Percentiles rank a stretch among this genome's conserved stretches.
Evolutionary conservation across 2,329 filamentous ascomycete genomes (phyloP).

Genomic region (Parafenestella ontariensis): DNA sequence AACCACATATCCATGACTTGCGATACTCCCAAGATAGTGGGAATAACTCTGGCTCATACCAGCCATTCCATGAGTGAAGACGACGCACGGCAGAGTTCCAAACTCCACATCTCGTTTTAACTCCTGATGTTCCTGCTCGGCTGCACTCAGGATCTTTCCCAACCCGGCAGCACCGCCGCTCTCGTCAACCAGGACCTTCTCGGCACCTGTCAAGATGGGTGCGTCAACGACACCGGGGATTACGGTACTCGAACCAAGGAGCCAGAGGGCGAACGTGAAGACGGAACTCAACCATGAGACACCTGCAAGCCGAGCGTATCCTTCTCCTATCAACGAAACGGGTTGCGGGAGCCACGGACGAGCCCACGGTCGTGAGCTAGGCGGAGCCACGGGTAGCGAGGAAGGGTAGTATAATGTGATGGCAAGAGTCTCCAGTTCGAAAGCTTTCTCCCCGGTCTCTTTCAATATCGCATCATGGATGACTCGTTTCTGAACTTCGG

Average conservation of each 20-base stretch:
- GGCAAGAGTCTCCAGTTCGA: slow-evolving; percentile 54
- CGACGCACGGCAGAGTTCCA: slow-evolving; percentile 51
- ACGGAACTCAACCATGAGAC: slow-evolving; percentile 42
- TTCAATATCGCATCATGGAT: slow-evolving; percentile 49
- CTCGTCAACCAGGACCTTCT: slow-evolving; percentile 31
- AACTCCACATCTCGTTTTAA: slow-evolving; percentile 32
- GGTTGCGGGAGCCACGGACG: slow-evolving; percentile 56
- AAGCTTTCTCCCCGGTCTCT: slow-evolving; percentile 49
- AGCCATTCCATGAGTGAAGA: slow-evolving; percentile 58
- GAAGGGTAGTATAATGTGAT: slow-evolving; percentile 57
- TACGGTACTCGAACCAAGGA: slow-evolving; percentile 49
- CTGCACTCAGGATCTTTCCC: slow-evolving; percentile 21
- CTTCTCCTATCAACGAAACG: slow-evolving; percentile 51
- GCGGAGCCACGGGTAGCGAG: slow-evolving; percentile 26
- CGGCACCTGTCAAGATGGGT: slow-evolving; percentile 42
- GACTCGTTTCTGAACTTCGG: slow-evolving; percentile 43
- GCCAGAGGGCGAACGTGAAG: slow-evolving; percentile 53
- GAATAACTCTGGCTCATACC: slow-evolving; percentile 55
- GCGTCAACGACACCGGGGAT: slow-evolving; percentile 55
- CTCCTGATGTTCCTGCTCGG: slow-evolving; percentile 28
- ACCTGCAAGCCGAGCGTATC: slow-evolving; percentile 53
- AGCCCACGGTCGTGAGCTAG: slow-evolving; percentile 37
- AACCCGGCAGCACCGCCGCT: slow-evolving; percentile 20
- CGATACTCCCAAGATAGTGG: slow-evolving; percentile 55
- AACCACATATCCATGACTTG: slow-evolving; percentile 55